A percentile compares a stretch with the other conserved stretches of the same genome.
phyloP scores from a whole-genome alignment of 345 rosid species.

The Orychophragmus violaceus region DNA sequence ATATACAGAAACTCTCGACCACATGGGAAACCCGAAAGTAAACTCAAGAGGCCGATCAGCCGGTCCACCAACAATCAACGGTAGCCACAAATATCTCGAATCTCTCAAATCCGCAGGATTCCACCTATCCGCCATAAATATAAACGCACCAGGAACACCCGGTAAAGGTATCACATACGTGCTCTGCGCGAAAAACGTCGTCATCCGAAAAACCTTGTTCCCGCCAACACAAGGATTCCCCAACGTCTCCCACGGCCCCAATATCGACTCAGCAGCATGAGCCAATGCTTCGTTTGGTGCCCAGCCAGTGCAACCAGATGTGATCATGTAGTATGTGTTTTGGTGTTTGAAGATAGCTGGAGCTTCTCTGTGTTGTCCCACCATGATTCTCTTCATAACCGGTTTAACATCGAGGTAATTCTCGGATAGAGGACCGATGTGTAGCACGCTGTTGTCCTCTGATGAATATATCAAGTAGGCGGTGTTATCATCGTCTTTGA shows the following conservation, averaged over 20 bases:
- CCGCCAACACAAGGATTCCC: slow-evolving; percentile 91
- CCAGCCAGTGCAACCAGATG: slow-evolving; percentile 95
- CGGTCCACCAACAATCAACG: slow-evolving; percentile 73
- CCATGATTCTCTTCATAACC: slow-evolving; percentile 50
- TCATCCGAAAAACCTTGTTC: slow-evolving; percentile 50
- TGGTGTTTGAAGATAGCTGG: slow-evolving; percentile 75
- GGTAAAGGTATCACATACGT: slow-evolving; percentile 69
- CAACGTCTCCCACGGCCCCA: slow-evolving; percentile 95
- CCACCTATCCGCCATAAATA: slow-evolving; percentile 96
- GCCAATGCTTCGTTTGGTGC: slow-evolving; percentile 90
- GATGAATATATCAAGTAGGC: slow-evolving; percentile 86
- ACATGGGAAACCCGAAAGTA: slow-evolving; percentile 69
- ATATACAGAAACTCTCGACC: slow-evolving; percentile 88
- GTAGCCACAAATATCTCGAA: slow-evolving; percentile 84
- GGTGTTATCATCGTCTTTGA: slow-evolving; percentile 69
- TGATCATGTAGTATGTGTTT: slow-evolving; percentile 87
- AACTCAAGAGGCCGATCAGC: slow-evolving; percentile 74
- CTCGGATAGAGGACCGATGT: slow-evolving; percentile 64
- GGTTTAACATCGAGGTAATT: slow-evolving; percentile 64
- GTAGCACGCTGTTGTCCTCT: slow-evolving; percentile 80
- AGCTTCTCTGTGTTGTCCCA: slow-evolving; percentile 85
- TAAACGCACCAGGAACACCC: slow-evolving; percentile 59
- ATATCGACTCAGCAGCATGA: slow-evolving; percentile 78
- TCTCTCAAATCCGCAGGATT: slow-evolving; percentile 79
- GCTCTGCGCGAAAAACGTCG: slow-evolving; percentile 83